phyloP scores from a whole-genome alignment of 208 protist genomes.

The Wallacemonas sp. region DNA sequence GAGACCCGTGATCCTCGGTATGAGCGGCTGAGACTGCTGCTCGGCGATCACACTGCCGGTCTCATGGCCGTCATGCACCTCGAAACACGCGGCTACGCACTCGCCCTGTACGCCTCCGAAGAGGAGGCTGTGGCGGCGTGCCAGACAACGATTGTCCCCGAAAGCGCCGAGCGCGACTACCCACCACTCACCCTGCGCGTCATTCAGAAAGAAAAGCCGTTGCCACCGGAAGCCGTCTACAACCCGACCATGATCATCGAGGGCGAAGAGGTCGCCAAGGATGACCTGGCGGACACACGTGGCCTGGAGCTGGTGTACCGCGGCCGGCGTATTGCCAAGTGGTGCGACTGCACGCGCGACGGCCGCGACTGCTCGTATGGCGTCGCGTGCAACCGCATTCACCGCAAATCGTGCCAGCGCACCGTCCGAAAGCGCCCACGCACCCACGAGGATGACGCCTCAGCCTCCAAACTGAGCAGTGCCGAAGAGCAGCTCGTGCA shows the following conservation, averaged over 20 bases:
- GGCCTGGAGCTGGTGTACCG: constrained; percentile 82
- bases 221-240: constrained; percentile 78
- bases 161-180: constrained; percentile 27
- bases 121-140: constrained; percentile 82
- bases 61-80: constrained; percentile 91
- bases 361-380: constrained; percentile 77
- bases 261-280: constrained; percentile 65
- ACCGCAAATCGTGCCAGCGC: constrained; percentile 51
- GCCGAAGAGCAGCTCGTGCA: constrained; percentile 42
- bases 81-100: constrained; percentile 65
- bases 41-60: constrained; percentile 74
- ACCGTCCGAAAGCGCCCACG: constrained; percentile 77
- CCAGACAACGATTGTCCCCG: constrained; percentile 56
- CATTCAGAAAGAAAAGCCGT: constrained; percentile 67
- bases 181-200: constrained; percentile 70
- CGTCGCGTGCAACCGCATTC: constrained; percentile 64
- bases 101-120: constrained; percentile 85
- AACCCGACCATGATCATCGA: constrained; percentile 66
- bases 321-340: constrained; percentile 56
- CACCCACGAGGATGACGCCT: constrained; percentile 30
- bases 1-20: constrained; percentile 73
- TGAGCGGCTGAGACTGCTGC: constrained; percentile 72
- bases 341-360: constrained; percentile 69
- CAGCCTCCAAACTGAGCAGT: constrained; percentile 18
- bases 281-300: constrained; percentile 56